Evolutionary conservation across 1,284 basidiomycete species (phyloP).

Genomic region (Laetiporus sulphureus): DNA sequence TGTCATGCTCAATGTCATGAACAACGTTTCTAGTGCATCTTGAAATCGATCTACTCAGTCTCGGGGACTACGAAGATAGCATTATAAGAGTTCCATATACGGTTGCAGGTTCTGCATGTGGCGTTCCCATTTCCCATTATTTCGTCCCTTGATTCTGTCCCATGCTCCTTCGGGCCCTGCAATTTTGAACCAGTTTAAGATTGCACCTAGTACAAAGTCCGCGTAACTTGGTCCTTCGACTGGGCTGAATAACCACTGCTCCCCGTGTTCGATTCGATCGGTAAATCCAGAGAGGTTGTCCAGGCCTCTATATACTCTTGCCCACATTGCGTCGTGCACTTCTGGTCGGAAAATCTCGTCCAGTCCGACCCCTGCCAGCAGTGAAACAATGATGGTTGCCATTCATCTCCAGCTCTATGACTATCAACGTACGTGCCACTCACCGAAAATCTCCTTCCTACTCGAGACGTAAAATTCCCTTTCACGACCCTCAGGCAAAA

Average conservation of each 20-base stretch:
- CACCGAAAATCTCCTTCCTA: constrained; percentile 4
- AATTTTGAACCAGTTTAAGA: constrained; percentile 3
- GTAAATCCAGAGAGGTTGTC: neutral
- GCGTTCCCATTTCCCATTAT: constrained; percentile 4
- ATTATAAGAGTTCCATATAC: constrained; percentile 4
- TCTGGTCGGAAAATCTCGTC: constrained; percentile 3
- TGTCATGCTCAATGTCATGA: neutral
- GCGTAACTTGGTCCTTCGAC: constrained; percentile 4
- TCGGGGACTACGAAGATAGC: neutral
- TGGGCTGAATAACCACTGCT: constrained; percentile 3
- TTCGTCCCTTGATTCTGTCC: constrained; percentile 3
- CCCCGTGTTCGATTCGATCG: constrained; percentile 3
- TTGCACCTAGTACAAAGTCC: constrained; percentile 5
- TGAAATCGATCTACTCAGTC: neutral
- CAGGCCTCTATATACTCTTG: neutral
- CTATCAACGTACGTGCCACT: neutral
- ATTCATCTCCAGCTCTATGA: neutral
- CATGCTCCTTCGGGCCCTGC: constrained; percentile 3
- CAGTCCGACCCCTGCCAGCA: constrained; percentile 3
- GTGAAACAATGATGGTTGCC: neutral
- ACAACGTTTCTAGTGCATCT: neutral
- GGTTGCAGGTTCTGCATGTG: neutral
- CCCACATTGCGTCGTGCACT: constrained; percentile 3
- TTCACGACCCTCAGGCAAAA: no score
- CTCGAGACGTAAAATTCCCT: neutral